phyloP scores from a whole-genome alignment of 1,284 basidiomycete species.

The Pseudozyma hubeiensis region DNA sequence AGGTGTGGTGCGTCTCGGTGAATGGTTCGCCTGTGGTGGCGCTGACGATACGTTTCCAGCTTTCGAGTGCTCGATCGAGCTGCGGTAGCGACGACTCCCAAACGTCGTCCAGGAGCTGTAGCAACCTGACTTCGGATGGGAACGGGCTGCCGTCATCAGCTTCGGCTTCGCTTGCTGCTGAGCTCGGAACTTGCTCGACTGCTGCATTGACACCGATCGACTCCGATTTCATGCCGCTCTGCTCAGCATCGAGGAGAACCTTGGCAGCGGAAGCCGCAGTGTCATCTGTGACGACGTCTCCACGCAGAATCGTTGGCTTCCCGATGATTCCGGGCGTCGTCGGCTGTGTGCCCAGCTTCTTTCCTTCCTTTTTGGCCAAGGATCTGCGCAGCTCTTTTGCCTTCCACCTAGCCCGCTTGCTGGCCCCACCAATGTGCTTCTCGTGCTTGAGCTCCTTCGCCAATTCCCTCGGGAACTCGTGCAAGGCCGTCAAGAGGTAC shows the following conservation, averaged over 20 bases:
- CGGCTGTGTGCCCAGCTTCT: conserved; percentile 41
- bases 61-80: conserved; percentile 32
- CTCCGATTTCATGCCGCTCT: no score
- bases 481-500: conserved; percentile 23
- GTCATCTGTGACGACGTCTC: conserved; percentile 3
- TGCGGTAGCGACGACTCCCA: conserved; percentile 35
- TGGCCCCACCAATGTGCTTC: conserved; percentile 40
- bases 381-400: conserved; percentile 39
- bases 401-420: conserved; percentile 40
- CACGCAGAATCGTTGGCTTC: conserved; percentile 24
- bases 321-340: conserved; percentile 25
- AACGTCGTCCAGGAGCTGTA: conserved; percentile 30
- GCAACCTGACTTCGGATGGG: conserved; percentile 41
- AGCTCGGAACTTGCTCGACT: conserved; percentile 11
- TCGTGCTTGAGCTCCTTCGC: conserved; percentile 44
- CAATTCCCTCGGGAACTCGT: conserved; percentile 34
- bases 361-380: conserved; percentile 31
- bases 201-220: conserved; percentile 1
- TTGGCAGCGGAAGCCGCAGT: background rate
- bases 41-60: conserved; percentile 26
- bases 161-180: conserved; percentile 17
- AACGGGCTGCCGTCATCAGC: conserved; percentile 38
- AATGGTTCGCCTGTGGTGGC: conserved; percentile 11
- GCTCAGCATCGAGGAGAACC: background rate
- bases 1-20: conserved; percentile 24